Percentiles rank a stretch among this genome's conserved stretches.
phyloP scores from a whole-genome alignment of 305 asterid genomes.

The Solanum hybrid region DNA sequence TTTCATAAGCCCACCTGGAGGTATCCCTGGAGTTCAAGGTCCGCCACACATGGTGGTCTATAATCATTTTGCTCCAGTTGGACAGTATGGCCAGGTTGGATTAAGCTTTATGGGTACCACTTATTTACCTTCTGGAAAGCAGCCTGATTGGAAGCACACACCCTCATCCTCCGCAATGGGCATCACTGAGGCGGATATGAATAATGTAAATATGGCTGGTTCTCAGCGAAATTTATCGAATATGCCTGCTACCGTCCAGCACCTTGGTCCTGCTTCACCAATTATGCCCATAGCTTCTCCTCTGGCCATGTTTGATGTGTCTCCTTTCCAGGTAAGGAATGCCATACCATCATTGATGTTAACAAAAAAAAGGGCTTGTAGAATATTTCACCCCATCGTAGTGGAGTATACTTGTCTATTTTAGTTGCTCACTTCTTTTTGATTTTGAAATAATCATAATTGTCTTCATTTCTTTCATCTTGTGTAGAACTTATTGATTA shows the following conservation, averaged over 20 bases:
- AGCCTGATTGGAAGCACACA: constrained; percentile 82
- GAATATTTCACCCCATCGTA: not conserved
- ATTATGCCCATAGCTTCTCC: constrained; percentile 77
- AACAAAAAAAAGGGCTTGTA: not conserved
- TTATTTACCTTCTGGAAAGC: constrained; percentile 88
- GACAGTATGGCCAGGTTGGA: constrained; percentile 96
- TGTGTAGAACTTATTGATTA: not conserved
- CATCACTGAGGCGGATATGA: constrained; percentile 54
- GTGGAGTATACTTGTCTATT: not conserved
- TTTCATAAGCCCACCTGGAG: constrained; percentile 70
- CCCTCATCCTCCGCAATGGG: constrained; percentile 47
- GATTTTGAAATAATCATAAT: not conserved
- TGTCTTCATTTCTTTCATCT: not conserved
- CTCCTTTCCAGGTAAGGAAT: constrained; percentile 77
- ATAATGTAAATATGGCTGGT: constrained; percentile 35
- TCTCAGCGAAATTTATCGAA: constrained; percentile 51
- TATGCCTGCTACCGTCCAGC: constrained; percentile 59
- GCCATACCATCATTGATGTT: not conserved
- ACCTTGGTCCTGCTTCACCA: constrained; percentile 87
- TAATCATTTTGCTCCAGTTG: constrained; percentile 96
- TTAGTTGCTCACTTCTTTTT: not conserved
- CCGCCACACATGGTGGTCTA: constrained; percentile 96
- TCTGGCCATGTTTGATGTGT: constrained; percentile 75
- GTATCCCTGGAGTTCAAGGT: constrained; percentile 88
- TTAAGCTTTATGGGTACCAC: constrained; percentile 96